These are phyloP conservation scores for Papiliotrema laurentii DNA, from an alignment of 1,284 basidiomycete genomes.

Conservation along the genomic window DNA sequence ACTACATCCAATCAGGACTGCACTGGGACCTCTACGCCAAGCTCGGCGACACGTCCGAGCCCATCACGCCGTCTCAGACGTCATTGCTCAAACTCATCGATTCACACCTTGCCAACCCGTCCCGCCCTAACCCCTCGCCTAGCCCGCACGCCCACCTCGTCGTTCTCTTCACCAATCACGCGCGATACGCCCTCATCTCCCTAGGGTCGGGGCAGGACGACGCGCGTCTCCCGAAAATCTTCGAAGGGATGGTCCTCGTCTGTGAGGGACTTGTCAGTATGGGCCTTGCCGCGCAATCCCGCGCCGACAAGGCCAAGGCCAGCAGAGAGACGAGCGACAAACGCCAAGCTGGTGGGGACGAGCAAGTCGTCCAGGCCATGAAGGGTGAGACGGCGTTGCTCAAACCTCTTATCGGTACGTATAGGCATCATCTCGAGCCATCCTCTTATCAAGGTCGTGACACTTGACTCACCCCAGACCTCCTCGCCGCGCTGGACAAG, in stretches of 20 bases:
- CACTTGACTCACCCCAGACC: no score
- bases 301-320: slow-evolving; percentile 9
- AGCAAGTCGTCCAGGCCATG: slow-evolving; percentile 22
- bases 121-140: slow-evolving; percentile 6
- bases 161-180: slow-evolving; percentile 18
- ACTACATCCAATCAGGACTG: slow-evolving; percentile 45
- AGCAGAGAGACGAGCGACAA: background rate
- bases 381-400: slow-evolving; percentile 49
- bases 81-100: slow-evolving; percentile 80
- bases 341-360: slow-evolving; percentile 7
- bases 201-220: slow-evolving; percentile 34
- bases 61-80: slow-evolving; percentile 75
- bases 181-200: slow-evolving; percentile 20
- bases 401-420: slow-evolving; percentile 60
- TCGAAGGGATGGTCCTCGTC: slow-evolving; percentile 71
- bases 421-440: no score
- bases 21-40: slow-evolving; percentile 43
- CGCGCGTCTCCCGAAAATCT: slow-evolving; percentile 54
- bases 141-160: slow-evolving; percentile 18
- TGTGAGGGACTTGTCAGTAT: slow-evolving; percentile 70
- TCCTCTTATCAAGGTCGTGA: no score
- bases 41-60: slow-evolving; percentile 52
- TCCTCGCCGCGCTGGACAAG: slow-evolving; percentile 62
- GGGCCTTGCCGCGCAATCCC: slow-evolving; percentile 54
- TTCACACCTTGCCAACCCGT: slow-evolving; percentile 57